Percentiles rank a stretch among this genome's conserved stretches.
Conservation (phyloP, 768 basidiomycete species). For the Hebeloma cylindrosporum region DNA sequence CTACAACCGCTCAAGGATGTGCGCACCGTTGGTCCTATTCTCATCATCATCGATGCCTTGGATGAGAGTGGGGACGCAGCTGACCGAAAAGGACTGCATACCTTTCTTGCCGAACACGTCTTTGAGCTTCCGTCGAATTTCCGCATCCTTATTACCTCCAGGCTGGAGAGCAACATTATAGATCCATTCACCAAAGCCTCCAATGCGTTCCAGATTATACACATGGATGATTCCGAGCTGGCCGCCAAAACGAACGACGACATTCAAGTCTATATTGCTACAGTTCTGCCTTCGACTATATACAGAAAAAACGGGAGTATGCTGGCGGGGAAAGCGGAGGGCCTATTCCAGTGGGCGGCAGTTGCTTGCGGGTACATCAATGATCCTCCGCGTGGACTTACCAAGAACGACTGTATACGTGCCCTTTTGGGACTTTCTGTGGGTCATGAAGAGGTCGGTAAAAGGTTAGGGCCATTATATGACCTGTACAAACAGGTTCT, state of each 20-base stretch:
- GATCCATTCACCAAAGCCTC: neutral
- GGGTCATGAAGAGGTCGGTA: too few species aligned
- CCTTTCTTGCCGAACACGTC: neutral
- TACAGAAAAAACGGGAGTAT: neutral
- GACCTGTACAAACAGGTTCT: constrained; percentile 2
- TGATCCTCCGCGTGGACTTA: neutral
- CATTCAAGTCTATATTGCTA: neutral
- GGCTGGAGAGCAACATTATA: neutral
- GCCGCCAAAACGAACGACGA: neutral
- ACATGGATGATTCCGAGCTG: constrained; percentile 1
- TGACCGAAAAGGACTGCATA: neutral
- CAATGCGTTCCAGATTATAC: neutral
- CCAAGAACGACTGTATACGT: neutral
- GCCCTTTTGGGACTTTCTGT: too few species aligned
- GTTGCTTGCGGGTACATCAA: constrained; percentile 2
- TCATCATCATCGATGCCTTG: constrained; percentile 4
- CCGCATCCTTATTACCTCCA: constrained; percentile 1
- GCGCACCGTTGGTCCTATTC: neutral
- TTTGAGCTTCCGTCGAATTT: neutral
- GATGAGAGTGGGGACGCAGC: constrained; percentile 1
- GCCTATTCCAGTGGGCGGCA: constrained; percentile 4
- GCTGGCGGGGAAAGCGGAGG: neutral
- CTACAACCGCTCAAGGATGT: neutral
- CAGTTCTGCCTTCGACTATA: neutral
- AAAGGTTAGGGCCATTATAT: too few species aligned